phyloP scores from a whole-genome alignment of 2,329 filamentous ascomycete genomes.

The Aspergillus luchuensis region DNA sequence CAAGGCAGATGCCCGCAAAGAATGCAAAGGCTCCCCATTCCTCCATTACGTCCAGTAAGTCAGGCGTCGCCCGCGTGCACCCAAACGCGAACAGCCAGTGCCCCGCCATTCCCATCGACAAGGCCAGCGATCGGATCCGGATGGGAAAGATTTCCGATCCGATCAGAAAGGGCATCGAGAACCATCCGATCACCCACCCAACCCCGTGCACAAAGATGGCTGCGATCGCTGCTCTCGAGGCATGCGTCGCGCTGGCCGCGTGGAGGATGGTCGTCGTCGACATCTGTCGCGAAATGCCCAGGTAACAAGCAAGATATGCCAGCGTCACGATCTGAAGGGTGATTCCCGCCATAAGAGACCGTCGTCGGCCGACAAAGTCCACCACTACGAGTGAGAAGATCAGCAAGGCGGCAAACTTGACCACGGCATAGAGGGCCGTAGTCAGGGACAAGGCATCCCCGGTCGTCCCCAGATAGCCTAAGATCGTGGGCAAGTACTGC shows the following conservation, averaged over 20 bases:
- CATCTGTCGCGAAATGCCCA: slow-evolving; percentile 34
- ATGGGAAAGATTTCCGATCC: slow-evolving; percentile 51
- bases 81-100: slow-evolving; percentile 51
- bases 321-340: slow-evolving; percentile 45
- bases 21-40: slow-evolving; percentile 29
- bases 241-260: slow-evolving; percentile 25
- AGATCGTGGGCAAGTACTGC: slow-evolving; percentile 48
- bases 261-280: slow-evolving; percentile 21
- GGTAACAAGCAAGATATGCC: slow-evolving; percentile 46
- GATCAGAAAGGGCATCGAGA: slow-evolving; percentile 49
- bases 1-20: slow-evolving; percentile 22
- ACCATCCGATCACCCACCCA: slow-evolving; percentile 46
- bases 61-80: slow-evolving; percentile 25
- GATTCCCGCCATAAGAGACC: slow-evolving; percentile 41
- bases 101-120: slow-evolving; percentile 5
- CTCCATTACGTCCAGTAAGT: slow-evolving; percentile 24
- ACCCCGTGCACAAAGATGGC: slow-evolving; percentile 51
- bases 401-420: slow-evolving; percentile 48
- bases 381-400: slow-evolving; percentile 50
- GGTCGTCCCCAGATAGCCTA: slow-evolving; percentile 42
- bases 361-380: slow-evolving; percentile 47
- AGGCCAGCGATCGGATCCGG: slow-evolving; percentile 45
- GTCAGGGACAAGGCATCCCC: slow-evolving; percentile 42
- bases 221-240: slow-evolving; percentile 46
- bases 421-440: slow-evolving; percentile 47